Base-by-base conservation (phyloP, 106 monocot genomes). In the Narthecium ossifragum region DNA sequence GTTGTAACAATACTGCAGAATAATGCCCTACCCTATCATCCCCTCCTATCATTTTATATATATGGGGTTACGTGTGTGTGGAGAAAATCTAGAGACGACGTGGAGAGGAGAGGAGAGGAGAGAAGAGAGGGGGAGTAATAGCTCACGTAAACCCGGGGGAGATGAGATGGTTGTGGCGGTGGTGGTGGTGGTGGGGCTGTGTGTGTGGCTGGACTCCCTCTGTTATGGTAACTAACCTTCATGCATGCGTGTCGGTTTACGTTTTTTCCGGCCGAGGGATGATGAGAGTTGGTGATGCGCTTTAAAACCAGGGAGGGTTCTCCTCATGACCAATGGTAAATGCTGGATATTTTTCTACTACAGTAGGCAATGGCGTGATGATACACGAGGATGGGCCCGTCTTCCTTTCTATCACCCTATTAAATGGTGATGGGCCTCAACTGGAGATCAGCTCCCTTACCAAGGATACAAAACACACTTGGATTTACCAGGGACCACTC, bases 251-350 rank as follows among this genome's bases (percentile, higher is more conserved):
- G 6, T 1, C 6, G 1, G 20, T 14, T 0, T 47, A 20, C 6
- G 47, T 1, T 6, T 14, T 15, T 20, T 20, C 18, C 9, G 23
- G 18, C 21, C 5, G n/a, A 20, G 26, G 31, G 53, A 43, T 12
- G 9, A 28, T 28, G 1, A 11, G 14, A 8, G 11, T 12, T 18
- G 72, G 45, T 20, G 51, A 36, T 30, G 51, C 12, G 76, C 70
- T 54, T 77, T 77, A 70, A 77, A 65, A 77, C 6, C 64, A 54
- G 59, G 46, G 60, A 38, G 57, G 76, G 21, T 21, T 70, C 20
- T 64, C 57, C 70, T 59, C 76, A 76, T 76, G 76, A 76, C 28
- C 15, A 6, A 53, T 2, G 51, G 24, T 76, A 60, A 76, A 76
- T 76, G 70, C 65, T 8, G 31, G 1, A 5, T 5, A 18, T 14